Conservation (phyloP, 2,329 filamentous ascomycete species). For the Acarospora socialis region DNA sequence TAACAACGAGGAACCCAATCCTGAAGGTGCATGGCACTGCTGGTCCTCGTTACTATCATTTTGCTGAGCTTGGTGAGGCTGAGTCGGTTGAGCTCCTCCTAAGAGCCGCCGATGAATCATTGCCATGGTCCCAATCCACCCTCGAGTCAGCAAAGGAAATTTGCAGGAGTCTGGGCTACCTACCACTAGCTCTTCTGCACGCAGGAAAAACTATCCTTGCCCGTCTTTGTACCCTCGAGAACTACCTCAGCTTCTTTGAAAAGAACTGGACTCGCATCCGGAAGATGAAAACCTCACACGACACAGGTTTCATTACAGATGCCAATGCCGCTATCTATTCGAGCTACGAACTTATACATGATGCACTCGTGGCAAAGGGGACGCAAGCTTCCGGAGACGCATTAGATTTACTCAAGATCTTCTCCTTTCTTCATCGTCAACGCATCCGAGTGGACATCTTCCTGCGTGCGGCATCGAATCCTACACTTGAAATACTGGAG, state of each 20-base stretch:
- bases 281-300: too few species aligned
- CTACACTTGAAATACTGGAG: conserved; percentile 9
- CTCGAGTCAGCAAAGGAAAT: conserved; percentile 12
- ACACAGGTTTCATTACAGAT: too few species aligned
- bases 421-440: conserved; percentile 21
- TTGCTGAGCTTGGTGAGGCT: conserved; percentile 13
- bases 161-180: conserved; percentile 16
- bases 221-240: conserved; percentile 12
- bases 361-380: conserved; percentile 13
- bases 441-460: conserved; percentile 18
- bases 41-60: conserved; percentile 14
- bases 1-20: conserved; percentile 19
- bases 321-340: conserved; percentile 19
- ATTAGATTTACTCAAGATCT: conserved; percentile 20
- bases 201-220: conserved; percentile 16
- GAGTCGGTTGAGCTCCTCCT: conserved; percentile 17
- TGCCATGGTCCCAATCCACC: conserved; percentile 13
- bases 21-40: conserved; percentile 16
- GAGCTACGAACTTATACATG: conserved; percentile 18
- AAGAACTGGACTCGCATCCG: conserved; percentile 12
- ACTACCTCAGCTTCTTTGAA: conserved; percentile 14
- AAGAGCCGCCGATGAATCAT: conserved; percentile 12
- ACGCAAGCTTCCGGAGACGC: conserved; percentile 17
- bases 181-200: conserved; percentile 18
- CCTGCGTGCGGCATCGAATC: conserved; percentile 13